Evolutionary conservation across 2,329 filamentous ascomycete species (phyloP), one percentile per base, ranked within the genome.

Genomic region (Cladosporium sp.): DNA sequence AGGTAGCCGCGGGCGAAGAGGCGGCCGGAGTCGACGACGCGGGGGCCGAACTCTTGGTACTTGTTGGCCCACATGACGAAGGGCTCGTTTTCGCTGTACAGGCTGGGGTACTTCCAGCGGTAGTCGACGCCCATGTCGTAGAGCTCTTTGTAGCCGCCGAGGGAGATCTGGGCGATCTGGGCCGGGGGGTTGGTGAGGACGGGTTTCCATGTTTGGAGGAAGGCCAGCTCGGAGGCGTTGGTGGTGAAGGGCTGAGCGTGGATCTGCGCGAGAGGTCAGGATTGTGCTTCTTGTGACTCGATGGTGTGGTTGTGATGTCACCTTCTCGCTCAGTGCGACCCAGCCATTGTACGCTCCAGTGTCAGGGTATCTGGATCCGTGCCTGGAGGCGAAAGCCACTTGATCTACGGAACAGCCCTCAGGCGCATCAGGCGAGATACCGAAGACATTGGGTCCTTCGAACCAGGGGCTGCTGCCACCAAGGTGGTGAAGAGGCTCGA

Each of bases 11-110:
- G 75, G 1, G 82, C 72, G 57, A 86, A 86, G 43, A 81, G 73
- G 48, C 78, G 72, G 1, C 82, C 82, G 2, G 81, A 83, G 63
- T 85, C 79, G 9, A 85, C 70, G 0, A 84, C 81, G 5, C 81
- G 76, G 4, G 35, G 37, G 14, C 35, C 43, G 5, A 63, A 62
- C 1, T 67, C 63, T 16, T 61, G 65, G 64, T 86, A 86, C 59
- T 82, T 79, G 63, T 86, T 87, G 14, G 81, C 77, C 80, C 81
- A 87, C 6, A 83, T 76, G 8, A 77, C 71, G 59, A 85, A 84
- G 1, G 71, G 69, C 0, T 68, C 70, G 51, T 74, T 72, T 54
- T 76, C 70, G 22, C 69, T 61, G 56, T 77, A 76, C 14, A 85
- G 72, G 35, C 76, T 65, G 0, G 75, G 72, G 60, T 76, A 77